Evolutionary conservation across 225 moss, liverwort and hornwort genomes (phyloP), one percentile per base, ranked within the genome.

Genomic region (Marchantia paleacea): DNA sequence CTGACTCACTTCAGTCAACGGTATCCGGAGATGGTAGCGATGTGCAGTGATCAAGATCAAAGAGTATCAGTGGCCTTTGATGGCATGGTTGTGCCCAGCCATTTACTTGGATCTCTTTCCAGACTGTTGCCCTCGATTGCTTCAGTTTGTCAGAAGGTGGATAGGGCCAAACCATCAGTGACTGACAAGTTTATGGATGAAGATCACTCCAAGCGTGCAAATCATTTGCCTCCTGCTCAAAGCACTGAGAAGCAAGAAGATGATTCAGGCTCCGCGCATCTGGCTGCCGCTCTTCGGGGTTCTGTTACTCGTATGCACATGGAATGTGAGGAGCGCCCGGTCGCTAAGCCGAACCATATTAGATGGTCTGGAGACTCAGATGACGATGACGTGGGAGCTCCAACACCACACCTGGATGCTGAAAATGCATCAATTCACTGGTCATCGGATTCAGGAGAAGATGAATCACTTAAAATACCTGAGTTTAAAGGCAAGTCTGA

Each of bases 1-100:
- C 86, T 91, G 24, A 88, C 91, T 8, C 92, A 90, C 85, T 90
- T 89, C 78, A 84, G 89, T 76, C 89, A 90, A 78, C 89, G 90
- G 12, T 89, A 89, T 82, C 90, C 90, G 15, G 86, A 82, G 82
- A 81, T 88, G 87, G 82, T 88, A 61, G 61, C 52, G 7, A 71
- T 88, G n/a, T 18, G 48, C 66, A 73, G 53, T 28, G 28, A 51
- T 58, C 49, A 50, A 16, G 55, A 75, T 13, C 78, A 75, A 52
- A 88, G 72, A 64, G 48, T 87, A 19, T 85, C 80, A 13, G 74
- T 88, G 54, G 87, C 87, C 47, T 88, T 88, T 53, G 85, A 88
- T 79, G 87, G 87, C 20, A 88, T 88, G 83, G 85, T 88, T 57
- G 85, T 88, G n/a, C 66, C 84, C 7, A 88, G 85, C 74, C 61